Base-by-base conservation (phyloP, 2,329 filamentous ascomycete species). In the Colletotrichum tamarilloi region DNA sequence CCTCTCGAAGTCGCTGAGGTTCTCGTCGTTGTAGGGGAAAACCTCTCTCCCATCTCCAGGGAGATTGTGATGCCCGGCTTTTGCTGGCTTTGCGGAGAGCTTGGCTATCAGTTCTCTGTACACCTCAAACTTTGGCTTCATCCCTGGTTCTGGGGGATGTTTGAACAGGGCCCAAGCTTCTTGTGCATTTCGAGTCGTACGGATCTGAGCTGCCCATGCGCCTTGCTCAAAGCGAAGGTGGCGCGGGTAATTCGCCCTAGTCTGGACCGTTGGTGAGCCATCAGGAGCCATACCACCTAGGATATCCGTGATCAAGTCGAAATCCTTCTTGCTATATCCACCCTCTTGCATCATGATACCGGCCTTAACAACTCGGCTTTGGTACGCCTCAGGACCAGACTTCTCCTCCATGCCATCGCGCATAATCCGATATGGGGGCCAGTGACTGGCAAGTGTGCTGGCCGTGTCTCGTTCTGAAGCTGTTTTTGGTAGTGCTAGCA, bases 61-160 rank as follows among this genome's bases (percentile, higher is more conserved):
- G 1, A 75, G 72, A 32, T 77, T 76, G 4, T 64, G 26, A 32
- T 76, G 67, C 16, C 72, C 42, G 7, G 73, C 68, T 22, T 78
- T 74, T 28, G 80, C 76, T 4, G 77, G 75, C 4, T 77, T 79
- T 7, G 83, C 85, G 22, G 84, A 80, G 1, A 92, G 82, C 77
- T 92, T 92, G 67, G 86, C 79, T 74, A 92, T 89, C 88, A 92
- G 90, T 69, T 89, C 88, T 8, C 84, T 83, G 76, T 91, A 92
- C 60, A 92, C 86, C 16, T 81, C 76, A 5, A 77, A 70, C 4
- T 81, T 82, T 3, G 87, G 86, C 32, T 76, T 77, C 69, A 81
- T 75, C 16, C 76, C 81, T 28, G 77, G 72, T 49, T 74, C 72
- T 1, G 83, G 84, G 1, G 83, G 83, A 72, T 78, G 78, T 70